A percentile compares a stretch with the other conserved stretches of the same genome.
Conservation (phyloP, 345 rosid species). For the Citrus unshiu region DNA sequence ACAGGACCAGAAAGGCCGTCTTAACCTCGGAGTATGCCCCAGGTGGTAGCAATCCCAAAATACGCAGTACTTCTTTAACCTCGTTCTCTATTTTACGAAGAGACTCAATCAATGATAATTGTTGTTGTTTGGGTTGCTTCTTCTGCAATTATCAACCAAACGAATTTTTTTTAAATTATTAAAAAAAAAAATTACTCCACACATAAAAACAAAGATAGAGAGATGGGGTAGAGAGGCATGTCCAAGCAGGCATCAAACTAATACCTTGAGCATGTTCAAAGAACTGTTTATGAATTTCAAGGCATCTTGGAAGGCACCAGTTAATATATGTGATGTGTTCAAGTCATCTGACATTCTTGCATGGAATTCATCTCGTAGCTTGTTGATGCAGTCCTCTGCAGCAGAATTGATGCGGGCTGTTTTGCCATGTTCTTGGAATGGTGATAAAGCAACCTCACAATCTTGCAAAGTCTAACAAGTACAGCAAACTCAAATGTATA, state of each 20-base stretch:
- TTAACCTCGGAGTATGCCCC: constrained; percentile 53
- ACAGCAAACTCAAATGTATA: neutral
- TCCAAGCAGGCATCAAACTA: neutral
- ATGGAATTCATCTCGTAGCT: constrained; percentile 55
- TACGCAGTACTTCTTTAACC: constrained; percentile 49
- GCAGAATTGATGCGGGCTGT: constrained; percentile 36
- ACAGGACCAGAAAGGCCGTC: neutral
- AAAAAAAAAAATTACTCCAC: neutral
- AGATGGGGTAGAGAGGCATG: neutral
- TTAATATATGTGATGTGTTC: constrained; percentile 69
- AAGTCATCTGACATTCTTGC: constrained; percentile 78
- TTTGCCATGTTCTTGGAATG: constrained; percentile 42
- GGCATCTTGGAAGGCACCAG: constrained; percentile 81
- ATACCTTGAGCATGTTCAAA: constrained; percentile 61
- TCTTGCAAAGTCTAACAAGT: constrained; percentile 69
- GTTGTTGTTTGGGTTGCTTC: constrained; percentile 64
- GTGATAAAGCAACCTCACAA: constrained; percentile 56
- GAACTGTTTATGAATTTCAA: constrained; percentile 71
- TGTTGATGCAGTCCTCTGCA: constrained; percentile 50
- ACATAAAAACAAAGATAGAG: neutral
- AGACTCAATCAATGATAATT: constrained; percentile 48
- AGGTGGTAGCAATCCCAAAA: constrained; percentile 61
- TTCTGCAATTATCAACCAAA: constrained; percentile 42
- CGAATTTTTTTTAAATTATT: neutral
- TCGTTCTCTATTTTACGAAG: constrained; percentile 56